phyloP scores from a whole-genome alignment of 2,329 filamentous ascomycete species.

The Seiridium unicorne region DNA sequence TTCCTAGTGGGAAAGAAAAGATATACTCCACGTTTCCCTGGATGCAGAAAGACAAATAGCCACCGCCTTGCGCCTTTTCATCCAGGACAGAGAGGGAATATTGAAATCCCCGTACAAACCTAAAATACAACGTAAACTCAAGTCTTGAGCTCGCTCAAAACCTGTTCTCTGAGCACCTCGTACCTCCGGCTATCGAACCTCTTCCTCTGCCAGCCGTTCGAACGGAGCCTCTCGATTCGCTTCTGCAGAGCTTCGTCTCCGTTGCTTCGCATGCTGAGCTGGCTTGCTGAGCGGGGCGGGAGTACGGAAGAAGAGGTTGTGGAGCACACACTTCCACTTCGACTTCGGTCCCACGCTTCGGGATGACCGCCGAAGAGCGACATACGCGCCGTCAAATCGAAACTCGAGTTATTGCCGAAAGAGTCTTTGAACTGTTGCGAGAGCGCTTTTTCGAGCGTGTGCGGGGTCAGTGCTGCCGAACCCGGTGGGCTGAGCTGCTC shows the following conservation, averaged over 20 bases:
- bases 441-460: neutral
- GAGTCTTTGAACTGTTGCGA: neutral
- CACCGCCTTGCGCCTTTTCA: too few species aligned
- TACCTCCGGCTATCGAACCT: constrained; percentile 55
- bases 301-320: neutral
- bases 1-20: too few species aligned
- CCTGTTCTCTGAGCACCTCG: constrained; percentile 49
- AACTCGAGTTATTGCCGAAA: neutral
- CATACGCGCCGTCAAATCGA: neutral
- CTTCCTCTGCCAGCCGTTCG: constrained; percentile 53
- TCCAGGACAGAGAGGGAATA: too few species aligned
- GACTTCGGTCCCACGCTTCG: constrained; percentile 3
- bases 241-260: constrained; percentile 35
- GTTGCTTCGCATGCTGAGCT: constrained; percentile 10
- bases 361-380: neutral
- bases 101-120: too few species aligned
- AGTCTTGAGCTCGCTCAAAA: constrained; percentile 45
- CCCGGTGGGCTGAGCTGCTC: neutral
- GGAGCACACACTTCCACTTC: neutral
- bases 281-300: constrained; percentile 8
- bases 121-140: too few species aligned
- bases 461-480: neutral
- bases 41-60: too few species aligned
- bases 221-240: constrained; percentile 53
- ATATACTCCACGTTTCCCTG: too few species aligned